A percentile compares a stretch with the other conserved stretches of the same genome.
These are phyloP conservation scores for Fusarium caatingaense DNA, from an alignment of 2,329 filamentous ascomycete species.

Conservation along the genomic window DNA sequence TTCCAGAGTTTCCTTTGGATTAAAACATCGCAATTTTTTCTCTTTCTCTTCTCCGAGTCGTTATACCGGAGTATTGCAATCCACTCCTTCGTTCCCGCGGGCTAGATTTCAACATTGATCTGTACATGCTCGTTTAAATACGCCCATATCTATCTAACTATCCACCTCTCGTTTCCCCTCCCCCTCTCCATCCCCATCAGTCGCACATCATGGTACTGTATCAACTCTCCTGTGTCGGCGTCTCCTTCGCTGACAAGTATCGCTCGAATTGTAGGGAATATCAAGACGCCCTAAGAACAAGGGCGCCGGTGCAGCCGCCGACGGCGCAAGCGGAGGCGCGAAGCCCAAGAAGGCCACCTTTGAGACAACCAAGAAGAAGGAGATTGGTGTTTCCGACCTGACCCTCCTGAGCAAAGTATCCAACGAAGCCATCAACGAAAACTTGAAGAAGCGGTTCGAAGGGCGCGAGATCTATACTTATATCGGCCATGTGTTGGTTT, in stretches of 20 bases:
- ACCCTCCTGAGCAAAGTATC: slow-evolving; percentile 98
- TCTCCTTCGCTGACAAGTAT: slow-evolving; percentile 29
- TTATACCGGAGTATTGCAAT: slow-evolving; percentile 20
- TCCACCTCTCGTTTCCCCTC: slow-evolving; percentile 31
- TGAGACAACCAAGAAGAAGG: slow-evolving; percentile 98
- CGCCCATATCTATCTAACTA: slow-evolving; percentile 27
- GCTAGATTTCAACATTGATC: slow-evolving; percentile 7
- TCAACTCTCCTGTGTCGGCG: slow-evolving; percentile 19
- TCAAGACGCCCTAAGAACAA: slow-evolving; percentile 57
- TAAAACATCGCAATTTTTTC: slow-evolving; percentile 41
- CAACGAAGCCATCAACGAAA: slow-evolving; percentile 99
- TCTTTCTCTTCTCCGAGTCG: slow-evolving; percentile 13
- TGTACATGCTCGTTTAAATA: slow-evolving; percentile 46
- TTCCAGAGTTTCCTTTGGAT: slow-evolving; percentile 37
- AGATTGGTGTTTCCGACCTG: slow-evolving; percentile 97
- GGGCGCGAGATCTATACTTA: slow-evolving; percentile 99
- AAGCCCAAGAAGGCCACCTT: slow-evolving; percentile 96
- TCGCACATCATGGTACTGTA: slow-evolving; percentile 51
- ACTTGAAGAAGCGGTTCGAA: slow-evolving; percentile 97
- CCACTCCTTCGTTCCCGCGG: slow-evolving; percentile 19
- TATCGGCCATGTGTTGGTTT: slow-evolving; percentile 99
- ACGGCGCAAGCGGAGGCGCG: slow-evolving; percentile 56
- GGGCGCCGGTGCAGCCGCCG: slow-evolving; percentile 53
- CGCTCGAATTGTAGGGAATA: slow-evolving; percentile 49
- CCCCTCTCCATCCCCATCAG: slow-evolving; percentile 29